Evolutionary conservation across 495 filamentous ascomycete genomes (phyloP).

Genomic region (Penicillium egyptiacum): DNA sequence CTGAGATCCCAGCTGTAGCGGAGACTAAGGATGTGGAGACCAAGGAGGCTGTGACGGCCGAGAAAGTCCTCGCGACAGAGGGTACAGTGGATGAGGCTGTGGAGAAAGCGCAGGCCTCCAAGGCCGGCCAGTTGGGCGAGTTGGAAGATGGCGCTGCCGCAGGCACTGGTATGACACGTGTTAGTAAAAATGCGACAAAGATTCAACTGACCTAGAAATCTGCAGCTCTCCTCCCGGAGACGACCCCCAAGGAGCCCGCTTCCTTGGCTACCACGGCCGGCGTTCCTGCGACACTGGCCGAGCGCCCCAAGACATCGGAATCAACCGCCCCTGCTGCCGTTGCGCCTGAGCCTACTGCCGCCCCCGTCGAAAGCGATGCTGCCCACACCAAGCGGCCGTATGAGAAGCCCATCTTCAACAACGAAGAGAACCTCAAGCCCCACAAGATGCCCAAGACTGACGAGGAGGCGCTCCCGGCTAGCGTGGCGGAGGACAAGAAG

Average conservation of each 20-base stretch:
- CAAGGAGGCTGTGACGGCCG: constrained; percentile 19
- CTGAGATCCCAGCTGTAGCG: constrained; percentile 19
- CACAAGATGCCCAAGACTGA: constrained; percentile 35
- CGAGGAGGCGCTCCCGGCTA: constrained; percentile 26
- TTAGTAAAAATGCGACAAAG: constrained; percentile 3
- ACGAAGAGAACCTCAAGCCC: constrained; percentile 28
- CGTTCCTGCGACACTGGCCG: constrained; percentile 22
- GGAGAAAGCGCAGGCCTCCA: constrained; percentile 33
- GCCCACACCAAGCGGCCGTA: constrained; percentile 32
- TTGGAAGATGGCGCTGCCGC: constrained; percentile 20
- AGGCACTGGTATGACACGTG: constrained; percentile 19
- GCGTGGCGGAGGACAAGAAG: constrained; percentile 19
- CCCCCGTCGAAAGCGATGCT: constrained; percentile 22
- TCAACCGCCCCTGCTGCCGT: constrained; percentile 7
- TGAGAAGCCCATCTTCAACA: constrained; percentile 35
- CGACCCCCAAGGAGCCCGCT: constrained; percentile 23
- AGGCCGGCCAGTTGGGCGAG: constrained; percentile 22
- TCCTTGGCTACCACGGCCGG: constrained; percentile 13
- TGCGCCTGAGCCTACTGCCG: constrained; percentile 9
- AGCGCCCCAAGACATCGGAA: constrained; percentile 34
- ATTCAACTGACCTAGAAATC: constrained; percentile 5
- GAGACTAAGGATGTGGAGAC: constrained; percentile 18
- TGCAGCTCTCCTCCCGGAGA: constrained; percentile 28
- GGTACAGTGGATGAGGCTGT: constrained; percentile 23
- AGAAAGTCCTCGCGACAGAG: constrained; percentile 21